Evolutionary conservation across 768 basidiomycete genomes (phyloP).

Genomic region (Mrakia gelida): DNA sequence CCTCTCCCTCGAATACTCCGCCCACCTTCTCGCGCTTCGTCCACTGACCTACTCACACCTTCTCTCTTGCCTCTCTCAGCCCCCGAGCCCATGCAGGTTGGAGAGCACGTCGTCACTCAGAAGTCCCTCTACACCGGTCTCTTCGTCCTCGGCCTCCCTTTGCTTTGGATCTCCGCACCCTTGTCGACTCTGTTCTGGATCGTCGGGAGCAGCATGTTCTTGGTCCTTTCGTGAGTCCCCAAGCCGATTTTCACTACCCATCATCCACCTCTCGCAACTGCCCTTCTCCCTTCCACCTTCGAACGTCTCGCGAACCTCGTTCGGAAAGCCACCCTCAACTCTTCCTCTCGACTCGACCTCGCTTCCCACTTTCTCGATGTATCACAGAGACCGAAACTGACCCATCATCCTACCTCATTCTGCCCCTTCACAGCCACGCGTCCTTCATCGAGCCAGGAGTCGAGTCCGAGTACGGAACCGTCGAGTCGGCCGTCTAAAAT

Average conservation of each 20-base stretch:
- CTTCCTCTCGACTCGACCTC: background rate
- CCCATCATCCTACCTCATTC: background rate
- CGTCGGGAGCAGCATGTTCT: conserved; percentile 74
- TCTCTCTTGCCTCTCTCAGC: conserved; percentile 48
- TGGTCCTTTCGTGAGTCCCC: conserved; percentile 58
- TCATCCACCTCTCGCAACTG: background rate
- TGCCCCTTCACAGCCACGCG: conserved; percentile 56
- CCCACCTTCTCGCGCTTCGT: background rate
- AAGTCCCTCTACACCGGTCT: conserved; percentile 67
- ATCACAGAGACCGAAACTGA: too few species aligned
- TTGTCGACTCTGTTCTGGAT: conserved; percentile 83
- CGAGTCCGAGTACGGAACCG: conserved; percentile 82
- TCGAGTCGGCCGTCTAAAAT: conserved; percentile 48
- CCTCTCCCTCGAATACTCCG: conserved; percentile 9
- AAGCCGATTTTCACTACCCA: too few species aligned
- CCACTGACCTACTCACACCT: background rate
- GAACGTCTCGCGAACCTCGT: background rate
- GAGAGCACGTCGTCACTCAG: conserved; percentile 76
- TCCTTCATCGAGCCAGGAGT: conserved; percentile 87
- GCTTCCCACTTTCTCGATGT: background rate
- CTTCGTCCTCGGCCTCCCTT: conserved; percentile 85
- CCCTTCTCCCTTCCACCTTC: background rate
- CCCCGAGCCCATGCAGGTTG: conserved; percentile 77
- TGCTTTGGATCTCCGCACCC: conserved; percentile 62
- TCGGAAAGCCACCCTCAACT: too few species aligned